Evolutionary conservation across 768 basidiomycete genomes (phyloP).

Genomic region (Trametopsis cervina): DNA sequence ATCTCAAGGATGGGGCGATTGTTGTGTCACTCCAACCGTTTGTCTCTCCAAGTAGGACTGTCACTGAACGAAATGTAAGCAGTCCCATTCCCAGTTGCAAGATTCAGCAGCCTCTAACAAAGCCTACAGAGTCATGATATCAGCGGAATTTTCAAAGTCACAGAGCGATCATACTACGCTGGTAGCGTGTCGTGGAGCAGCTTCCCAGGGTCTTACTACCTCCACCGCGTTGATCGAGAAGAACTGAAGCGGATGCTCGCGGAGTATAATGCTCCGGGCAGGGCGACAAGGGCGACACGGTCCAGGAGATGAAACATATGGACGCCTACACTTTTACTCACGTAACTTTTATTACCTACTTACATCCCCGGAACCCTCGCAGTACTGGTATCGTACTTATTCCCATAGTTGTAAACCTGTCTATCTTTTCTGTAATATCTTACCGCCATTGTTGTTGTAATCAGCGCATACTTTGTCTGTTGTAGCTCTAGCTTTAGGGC

Average conservation of each 20-base stretch:
- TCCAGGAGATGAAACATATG: conserved; percentile 1
- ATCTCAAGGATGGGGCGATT: conserved; percentile 87
- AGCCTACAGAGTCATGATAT: conserved; percentile 61
- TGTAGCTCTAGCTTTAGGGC: too few species aligned
- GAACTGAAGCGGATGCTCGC: conserved; percentile 3
- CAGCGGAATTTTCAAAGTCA: conserved; percentile 74
- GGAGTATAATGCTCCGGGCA: not conserved
- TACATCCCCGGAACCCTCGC: too few species aligned
- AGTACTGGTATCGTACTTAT: too few species aligned
- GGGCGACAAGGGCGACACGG: not conserved
- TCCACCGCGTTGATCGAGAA: conserved; percentile 67
- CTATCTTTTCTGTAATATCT: too few species aligned
- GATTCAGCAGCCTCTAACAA: not conserved
- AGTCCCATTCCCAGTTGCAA: not conserved
- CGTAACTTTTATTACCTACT: too few species aligned
- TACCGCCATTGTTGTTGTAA: too few species aligned
- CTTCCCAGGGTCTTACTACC: conserved; percentile 60
- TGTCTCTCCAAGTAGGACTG: conserved; percentile 61
- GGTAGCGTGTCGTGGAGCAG: conserved; percentile 82
- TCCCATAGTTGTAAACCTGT: too few species aligned
- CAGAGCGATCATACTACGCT: conserved; percentile 56
- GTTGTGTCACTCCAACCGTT: conserved; percentile 88
- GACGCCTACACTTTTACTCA: too few species aligned
- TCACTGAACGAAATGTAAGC: conserved; percentile 79
- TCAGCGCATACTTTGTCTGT: too few species aligned